These are phyloP conservation scores for Ichthyophthirius multifiliis DNA, from an alignment of 169 alveolate species.

Conservation along the genomic window DNA sequence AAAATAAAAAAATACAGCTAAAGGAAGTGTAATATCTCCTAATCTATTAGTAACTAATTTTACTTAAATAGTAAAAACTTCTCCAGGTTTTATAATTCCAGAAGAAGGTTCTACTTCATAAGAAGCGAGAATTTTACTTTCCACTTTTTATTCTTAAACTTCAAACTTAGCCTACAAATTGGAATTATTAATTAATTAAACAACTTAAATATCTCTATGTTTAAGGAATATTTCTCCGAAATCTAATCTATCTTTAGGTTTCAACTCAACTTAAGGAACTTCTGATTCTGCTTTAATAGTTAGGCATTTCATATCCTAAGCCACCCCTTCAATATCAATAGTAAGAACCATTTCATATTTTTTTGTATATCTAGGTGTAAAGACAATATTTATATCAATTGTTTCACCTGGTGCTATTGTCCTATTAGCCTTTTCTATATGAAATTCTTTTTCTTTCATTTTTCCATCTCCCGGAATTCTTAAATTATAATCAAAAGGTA, in stretches of 20 bases:
- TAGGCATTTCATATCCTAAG: constrained; percentile 88
- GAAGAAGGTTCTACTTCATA: constrained; percentile 86
- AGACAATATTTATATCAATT: constrained; percentile 83
- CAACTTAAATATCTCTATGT: constrained; percentile 72
- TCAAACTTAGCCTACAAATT: constrained; percentile 89
- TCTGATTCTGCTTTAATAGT: constrained; percentile 91
- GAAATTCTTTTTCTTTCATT: constrained; percentile 87
- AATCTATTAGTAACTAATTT: constrained; percentile 81
- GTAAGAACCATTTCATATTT: constrained; percentile 88
- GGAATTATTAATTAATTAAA: constrained; percentile 81
- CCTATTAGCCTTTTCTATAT: constrained; percentile 85
- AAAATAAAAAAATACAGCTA: constrained; percentile 62
- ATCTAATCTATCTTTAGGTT: constrained; percentile 88
- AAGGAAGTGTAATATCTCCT: constrained; percentile 80
- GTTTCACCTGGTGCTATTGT: constrained; percentile 73
- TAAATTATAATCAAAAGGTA: constrained; percentile 83
- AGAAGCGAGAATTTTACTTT: constrained; percentile 80
- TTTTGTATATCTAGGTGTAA: constrained; percentile 83
- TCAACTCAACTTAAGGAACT: constrained; percentile 88
- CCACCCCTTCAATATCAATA: constrained; percentile 92
- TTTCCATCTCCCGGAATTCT: constrained; percentile 92
- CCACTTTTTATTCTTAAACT: constrained; percentile 88
- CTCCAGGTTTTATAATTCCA: constrained; percentile 85
- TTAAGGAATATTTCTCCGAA: constrained; percentile 87
- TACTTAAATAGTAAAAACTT: constrained; percentile 74